phyloP scores from a whole-genome alignment of 345 rosid genomes.

The Eucalyptus camaldulensis region DNA sequence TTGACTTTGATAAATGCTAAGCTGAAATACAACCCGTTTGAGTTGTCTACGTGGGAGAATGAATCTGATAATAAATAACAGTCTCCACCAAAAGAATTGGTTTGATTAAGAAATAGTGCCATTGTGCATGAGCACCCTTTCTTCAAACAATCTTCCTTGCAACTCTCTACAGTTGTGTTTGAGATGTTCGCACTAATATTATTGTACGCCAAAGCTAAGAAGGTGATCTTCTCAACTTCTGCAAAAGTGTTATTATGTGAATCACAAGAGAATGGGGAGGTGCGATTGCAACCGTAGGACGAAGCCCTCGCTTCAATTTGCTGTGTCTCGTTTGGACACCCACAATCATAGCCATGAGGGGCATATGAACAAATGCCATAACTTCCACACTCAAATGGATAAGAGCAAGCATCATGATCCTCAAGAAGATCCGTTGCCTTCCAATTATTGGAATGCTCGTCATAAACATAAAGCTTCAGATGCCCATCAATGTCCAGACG shows the following conservation, averaged over 20 bases:
- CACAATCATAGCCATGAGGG: background rate
- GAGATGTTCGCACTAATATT: background rate
- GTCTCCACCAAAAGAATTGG: background rate
- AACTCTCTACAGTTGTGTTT: background rate
- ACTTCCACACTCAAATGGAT: background rate
- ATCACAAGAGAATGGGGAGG: background rate
- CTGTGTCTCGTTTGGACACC: background rate
- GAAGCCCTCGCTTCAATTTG: background rate
- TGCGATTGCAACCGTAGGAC: background rate
- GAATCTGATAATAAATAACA: background rate
- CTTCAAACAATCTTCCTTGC: background rate
- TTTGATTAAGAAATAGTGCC: background rate
- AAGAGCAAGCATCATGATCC: background rate
- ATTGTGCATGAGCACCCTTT: background rate
- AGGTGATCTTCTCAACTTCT: background rate
- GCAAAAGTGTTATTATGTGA: background rate
- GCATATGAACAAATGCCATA: background rate
- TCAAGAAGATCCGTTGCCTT: background rate
- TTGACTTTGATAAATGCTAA: background rate
- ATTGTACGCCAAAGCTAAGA: background rate
- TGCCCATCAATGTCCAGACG: background rate
- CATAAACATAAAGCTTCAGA: background rate
- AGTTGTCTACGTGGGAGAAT: background rate
- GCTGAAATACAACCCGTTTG: background rate
- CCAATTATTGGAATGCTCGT: background rate